Evolutionary conservation across 2,329 filamentous ascomycete genomes (phyloP).

Genomic region (Ceratocystis papillata): DNA sequence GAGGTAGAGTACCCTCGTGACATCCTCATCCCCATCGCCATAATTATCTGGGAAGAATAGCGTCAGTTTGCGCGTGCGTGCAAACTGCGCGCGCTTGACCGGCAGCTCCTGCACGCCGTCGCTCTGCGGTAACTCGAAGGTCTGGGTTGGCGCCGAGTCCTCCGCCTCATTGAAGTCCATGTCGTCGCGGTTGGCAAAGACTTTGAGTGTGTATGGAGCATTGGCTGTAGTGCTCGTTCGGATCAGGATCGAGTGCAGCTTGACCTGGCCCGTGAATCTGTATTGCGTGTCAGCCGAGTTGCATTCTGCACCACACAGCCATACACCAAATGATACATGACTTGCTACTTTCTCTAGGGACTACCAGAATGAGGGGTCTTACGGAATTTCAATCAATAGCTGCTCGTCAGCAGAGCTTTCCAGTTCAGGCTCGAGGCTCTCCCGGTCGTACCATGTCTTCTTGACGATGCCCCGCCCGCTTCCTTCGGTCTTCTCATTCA

Average conservation of each 20-base stretch:
- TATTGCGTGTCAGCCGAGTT: slow-evolving; percentile 15
- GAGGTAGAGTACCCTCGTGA: slow-evolving; percentile 67
- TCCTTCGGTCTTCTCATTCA: slow-evolving; percentile 65
- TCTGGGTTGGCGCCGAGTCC: slow-evolving; percentile 61
- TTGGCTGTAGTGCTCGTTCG: slow-evolving; percentile 60
- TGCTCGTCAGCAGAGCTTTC: slow-evolving; percentile 85
- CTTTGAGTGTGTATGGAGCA: slow-evolving; percentile 71
- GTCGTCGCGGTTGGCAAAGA: slow-evolving; percentile 78
- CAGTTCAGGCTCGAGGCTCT: slow-evolving; percentile 62
- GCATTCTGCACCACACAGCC: too few relatives aligned
- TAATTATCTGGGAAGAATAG: slow-evolving; percentile 94
- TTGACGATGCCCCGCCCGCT: slow-evolving; percentile 65
- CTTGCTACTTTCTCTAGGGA: too few relatives aligned
- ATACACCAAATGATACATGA: too few relatives aligned
- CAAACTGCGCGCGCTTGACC: slow-evolving; percentile 80
- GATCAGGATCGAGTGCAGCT: slow-evolving; percentile 78
- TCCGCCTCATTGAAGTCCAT: slow-evolving; percentile 72
- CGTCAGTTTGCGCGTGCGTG: slow-evolving; percentile 66
- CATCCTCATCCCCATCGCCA: slow-evolving; percentile 65
- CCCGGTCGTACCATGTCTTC: slow-evolving; percentile 82
- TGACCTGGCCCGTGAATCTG: slow-evolving; percentile 88
- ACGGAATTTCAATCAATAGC: slow-evolving; percentile 86
- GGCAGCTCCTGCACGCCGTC: slow-evolving; percentile 76
- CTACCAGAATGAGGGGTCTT: slow-evolving; percentile 30
- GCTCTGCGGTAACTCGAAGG: slow-evolving; percentile 64